Evolutionary conservation across 2,329 filamentous ascomycete genomes (phyloP).

Genomic region (Alternaria sp.): DNA sequence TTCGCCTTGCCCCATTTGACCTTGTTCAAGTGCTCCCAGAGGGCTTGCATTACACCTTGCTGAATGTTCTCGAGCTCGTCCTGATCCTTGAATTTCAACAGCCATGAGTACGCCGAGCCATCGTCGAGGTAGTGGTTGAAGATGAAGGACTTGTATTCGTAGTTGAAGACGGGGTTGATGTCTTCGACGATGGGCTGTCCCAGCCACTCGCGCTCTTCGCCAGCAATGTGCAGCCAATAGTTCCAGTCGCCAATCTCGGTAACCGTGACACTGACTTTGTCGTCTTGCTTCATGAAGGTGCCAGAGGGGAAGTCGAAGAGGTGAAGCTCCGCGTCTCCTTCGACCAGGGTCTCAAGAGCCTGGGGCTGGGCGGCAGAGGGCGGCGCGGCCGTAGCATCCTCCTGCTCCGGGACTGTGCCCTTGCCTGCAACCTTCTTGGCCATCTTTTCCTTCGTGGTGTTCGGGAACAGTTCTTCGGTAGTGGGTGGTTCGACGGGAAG

Average conservation of each 20-base stretch:
- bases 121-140: conserved; percentile 95
- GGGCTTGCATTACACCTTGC: conserved; percentile 88
- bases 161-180: conserved; percentile 98
- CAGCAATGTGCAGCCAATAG: conserved; percentile 90
- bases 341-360: conserved; percentile 73
- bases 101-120: conserved; percentile 92
- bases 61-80: conserved; percentile 84
- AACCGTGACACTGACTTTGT: conserved; percentile 76
- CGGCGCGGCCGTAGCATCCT: conserved; percentile 64
- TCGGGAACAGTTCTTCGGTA: conserved; percentile 44
- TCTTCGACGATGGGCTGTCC: conserved; percentile 85
- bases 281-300: conserved; percentile 82
- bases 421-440: conserved; percentile 49
- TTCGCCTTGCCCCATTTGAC: conserved; percentile 93
- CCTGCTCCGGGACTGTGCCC: conserved; percentile 38
- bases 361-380: conserved; percentile 68
- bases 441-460: conserved; percentile 50
- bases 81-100: conserved; percentile 88
- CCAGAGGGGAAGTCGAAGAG: conserved; percentile 89
- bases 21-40: conserved; percentile 96
- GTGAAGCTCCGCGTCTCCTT: conserved; percentile 84
- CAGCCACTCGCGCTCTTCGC: conserved; percentile 79
- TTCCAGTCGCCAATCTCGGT: conserved; percentile 89
- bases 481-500: conserved; percentile 38
- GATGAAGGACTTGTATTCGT: conserved; percentile 98